Evolutionary conservation across 2,329 filamentous ascomycete species (phyloP), one percentile per base, ranked within the genome.

Genomic region (Acrodontium crateriforme): DNA sequence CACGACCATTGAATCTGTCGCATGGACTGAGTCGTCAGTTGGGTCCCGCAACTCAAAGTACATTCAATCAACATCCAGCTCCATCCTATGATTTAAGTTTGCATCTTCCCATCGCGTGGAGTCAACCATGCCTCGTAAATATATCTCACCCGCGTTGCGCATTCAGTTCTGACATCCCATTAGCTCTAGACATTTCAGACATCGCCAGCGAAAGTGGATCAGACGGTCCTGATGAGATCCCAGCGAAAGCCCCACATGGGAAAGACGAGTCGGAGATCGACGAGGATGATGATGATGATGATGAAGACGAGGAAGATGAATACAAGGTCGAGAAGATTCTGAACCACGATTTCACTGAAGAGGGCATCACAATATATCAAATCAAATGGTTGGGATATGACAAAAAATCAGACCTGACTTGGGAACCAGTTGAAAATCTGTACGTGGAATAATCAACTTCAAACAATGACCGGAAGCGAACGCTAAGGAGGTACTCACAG

Each of bases 321-420:
- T 85, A 69, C 43, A 67, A 81, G 9, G 79, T 89, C 4, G 78
- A 87, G 48, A 68, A 71, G 42, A 84, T 89, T 41, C 48, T 74
- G 24, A 63, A 58, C 17, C 81, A 87, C 53, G 63, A 67, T 30
- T 62, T 77, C 24, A 61, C 68, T 19, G 60, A 67, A 7, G 34
- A 71, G 58, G 68, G 67, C 12, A 49, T 51, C 4, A 44, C 74
- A 1, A 63, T 65, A 25, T 84, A 78, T 45, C 65, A 76, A 28
- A 78, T 89, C 18, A 84, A 87, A 45, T 89, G 81, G 81, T 71
- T 80, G 38, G 80, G 80, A 3, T 89, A 76, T 36, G 70, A 79
- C 0, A 68, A 74, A 36, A 71, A 74, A 36, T 52, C 59, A 0
- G 81, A 89, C 40, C 56, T 70, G 44, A 89, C 81, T 0, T 87